Percentiles rank a stretch among this genome's conserved stretches.
Evolutionary conservation across 2,329 filamentous ascomycete genomes (phyloP).

Genomic region (Hymenoscyphus fructigenus): DNA sequence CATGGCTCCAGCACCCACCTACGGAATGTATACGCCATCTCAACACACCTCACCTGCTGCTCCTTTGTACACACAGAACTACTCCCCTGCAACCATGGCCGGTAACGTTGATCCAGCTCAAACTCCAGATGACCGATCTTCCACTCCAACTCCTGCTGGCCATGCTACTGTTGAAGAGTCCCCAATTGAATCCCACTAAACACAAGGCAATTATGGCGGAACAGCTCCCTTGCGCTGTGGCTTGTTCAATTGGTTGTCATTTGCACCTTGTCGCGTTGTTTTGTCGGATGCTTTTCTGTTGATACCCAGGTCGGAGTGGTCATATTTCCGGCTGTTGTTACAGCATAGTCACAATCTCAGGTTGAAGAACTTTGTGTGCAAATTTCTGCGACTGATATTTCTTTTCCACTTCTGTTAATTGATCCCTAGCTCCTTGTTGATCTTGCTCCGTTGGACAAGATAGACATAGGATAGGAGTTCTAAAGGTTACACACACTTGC

Average conservation of each 20-base stretch:
- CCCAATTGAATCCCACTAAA: no score
- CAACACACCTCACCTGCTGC: conserved; percentile 11
- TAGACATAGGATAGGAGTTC: conserved; percentile 22
- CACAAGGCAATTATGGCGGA: no score
- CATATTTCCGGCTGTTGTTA: background rate
- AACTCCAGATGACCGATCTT: conserved; percentile 24
- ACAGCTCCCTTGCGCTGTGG: no score
- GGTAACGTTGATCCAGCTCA: conserved; percentile 10
- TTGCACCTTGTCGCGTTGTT: background rate
- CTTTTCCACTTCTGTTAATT: conserved; percentile 7
- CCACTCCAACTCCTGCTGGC: conserved; percentile 29
- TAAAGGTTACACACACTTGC: conserved; percentile 9
- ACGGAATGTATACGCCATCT: conserved; percentile 13
- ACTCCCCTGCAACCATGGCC: conserved; percentile 9
- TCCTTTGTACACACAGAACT: conserved; percentile 13
- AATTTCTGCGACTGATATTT: conserved; percentile 6
- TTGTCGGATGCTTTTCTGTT: background rate
- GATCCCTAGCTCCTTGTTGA: conserved; percentile 15
- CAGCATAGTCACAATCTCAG: background rate
- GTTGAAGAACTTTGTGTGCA: background rate
- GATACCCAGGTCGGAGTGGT: background rate
- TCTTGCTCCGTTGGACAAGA: conserved; percentile 25
- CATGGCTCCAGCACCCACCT: conserved; percentile 14
- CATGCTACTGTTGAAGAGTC: conserved; percentile 21
- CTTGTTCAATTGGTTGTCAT: conserved; percentile 7